Base-by-base conservation (phyloP, 78 protist species). In the Dictyostelium brefeldianum region DNA sequence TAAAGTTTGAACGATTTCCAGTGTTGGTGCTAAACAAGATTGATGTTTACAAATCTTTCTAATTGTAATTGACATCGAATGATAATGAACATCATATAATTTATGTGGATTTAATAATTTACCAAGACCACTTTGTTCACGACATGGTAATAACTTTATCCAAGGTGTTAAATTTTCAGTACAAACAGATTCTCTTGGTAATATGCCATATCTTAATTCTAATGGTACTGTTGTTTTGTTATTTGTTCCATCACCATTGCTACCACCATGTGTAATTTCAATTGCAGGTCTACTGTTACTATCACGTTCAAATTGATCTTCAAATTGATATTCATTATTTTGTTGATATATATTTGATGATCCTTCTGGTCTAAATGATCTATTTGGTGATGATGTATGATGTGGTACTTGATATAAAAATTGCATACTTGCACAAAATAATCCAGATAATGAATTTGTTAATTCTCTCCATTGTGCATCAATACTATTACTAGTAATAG, bases 141-240 rank as follows among this genome's bases (percentile, higher is more conserved):
- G 94, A 53, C 98, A 97, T 41, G 98, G 97, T 25, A 95, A 92
- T 12, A 95, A 91, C 54, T 97, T 97, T 50, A 91, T 41, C 97
- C 97, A 95, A 17, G 98, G 98, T 17, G 98, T 94, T 48, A 97
- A 90, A 89, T 97, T 97, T 80, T 97, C 98, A 7, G 97, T 97
- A 81, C 98, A 97, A 20, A 94, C 97, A 0, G 89, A 83, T 70
- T 97, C 98, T n/a, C 98, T 90, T 15, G 97, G 95, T 48, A 97
- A 47, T 5, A 77, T 70, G 17, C 93, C 97, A 43, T 85, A 90
- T 65, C 92, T 89, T n/a, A 80, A 64, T 78, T 78, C 62, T 62
- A 75, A 81, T 36, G 90, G 84, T 41, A 46, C 83, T 3, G 48
- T n/a, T 36, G 53, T 31, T 17, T 48, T 56, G 56, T 77, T 51